These are phyloP conservation scores for Alternaria alternata DNA, from an alignment of 2,329 filamentous ascomycete genomes.

Conservation along the genomic window DNA sequence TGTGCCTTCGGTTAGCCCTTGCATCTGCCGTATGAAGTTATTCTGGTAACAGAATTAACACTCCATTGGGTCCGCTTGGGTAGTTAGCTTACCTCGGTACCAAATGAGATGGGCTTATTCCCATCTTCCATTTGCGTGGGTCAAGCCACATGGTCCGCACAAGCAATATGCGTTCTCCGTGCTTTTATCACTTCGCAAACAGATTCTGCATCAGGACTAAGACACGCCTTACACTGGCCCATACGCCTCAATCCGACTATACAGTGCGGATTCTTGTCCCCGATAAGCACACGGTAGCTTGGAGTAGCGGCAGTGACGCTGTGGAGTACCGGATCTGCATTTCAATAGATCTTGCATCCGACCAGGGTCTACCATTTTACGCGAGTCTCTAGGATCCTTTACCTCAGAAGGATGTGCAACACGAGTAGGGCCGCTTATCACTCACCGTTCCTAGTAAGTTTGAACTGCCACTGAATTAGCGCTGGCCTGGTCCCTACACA, in stretches of 20 bases:
- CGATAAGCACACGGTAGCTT: slow-evolving; percentile 8
- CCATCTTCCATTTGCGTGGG: not conserved
- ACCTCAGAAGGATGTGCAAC: slow-evolving; percentile 2
- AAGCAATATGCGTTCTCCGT: slow-evolving; percentile 3
- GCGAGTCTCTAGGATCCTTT: slow-evolving; percentile 9
- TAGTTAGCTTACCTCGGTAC: not conserved
- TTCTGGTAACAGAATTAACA: slow-evolving; percentile 8
- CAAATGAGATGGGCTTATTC: not conserved
- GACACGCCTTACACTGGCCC: slow-evolving; percentile 4
- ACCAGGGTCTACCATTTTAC: slow-evolving; percentile 10
- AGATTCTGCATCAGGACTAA: slow-evolving; percentile 1
- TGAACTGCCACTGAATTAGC: slow-evolving; percentile 5
- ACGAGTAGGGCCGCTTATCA: slow-evolving; percentile 7
- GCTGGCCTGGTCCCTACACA: not conserved
- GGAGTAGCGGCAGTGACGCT: slow-evolving; percentile 3
- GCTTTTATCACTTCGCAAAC: slow-evolving; percentile 8
- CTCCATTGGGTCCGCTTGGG: not conserved
- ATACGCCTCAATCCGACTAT: not conserved
- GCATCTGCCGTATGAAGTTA: slow-evolving; percentile 8
- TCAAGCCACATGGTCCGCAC: slow-evolving; percentile 5
- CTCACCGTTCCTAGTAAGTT: slow-evolving; percentile 9
- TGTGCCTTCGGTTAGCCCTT: not conserved
- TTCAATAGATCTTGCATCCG: slow-evolving; percentile 21
- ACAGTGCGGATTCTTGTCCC: not conserved
- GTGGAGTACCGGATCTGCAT: slow-evolving; percentile 12